These are phyloP conservation scores for Fraxinus ornus DNA, from an alignment of 305 asterid species.

Conservation along the genomic window DNA sequence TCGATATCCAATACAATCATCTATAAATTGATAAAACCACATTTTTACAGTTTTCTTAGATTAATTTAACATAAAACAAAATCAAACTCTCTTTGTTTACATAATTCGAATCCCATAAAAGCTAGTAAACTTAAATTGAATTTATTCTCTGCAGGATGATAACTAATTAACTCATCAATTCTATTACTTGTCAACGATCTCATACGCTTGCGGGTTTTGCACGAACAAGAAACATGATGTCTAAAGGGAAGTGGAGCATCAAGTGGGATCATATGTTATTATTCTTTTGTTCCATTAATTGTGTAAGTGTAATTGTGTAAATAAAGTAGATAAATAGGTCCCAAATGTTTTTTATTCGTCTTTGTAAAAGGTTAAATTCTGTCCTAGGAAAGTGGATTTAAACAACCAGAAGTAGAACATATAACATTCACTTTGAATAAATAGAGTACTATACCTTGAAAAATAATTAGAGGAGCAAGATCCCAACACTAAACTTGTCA, in stretches of 20 bases:
- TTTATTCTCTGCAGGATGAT: too few relatives aligned
- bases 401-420: background rate
- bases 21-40: too few relatives aligned
- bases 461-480: slow-evolving; percentile 58
- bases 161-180: too few relatives aligned
- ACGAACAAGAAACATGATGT: background rate
- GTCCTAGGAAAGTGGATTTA: background rate
- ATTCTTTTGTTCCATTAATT: background rate
- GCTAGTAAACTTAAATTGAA: too few relatives aligned
- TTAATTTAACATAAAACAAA: too few relatives aligned
- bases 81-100: too few relatives aligned
- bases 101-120: too few relatives aligned
- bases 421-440: background rate
- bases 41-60: too few relatives aligned
- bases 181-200: too few relatives aligned
- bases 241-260: background rate
- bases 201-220: too few relatives aligned
- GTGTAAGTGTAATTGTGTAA: background rate
- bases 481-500: slow-evolving; percentile 65
- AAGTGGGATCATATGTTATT: background rate
- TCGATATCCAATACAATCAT: too few relatives aligned
- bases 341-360: background rate
- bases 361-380: background rate
- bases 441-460: slow-evolving; percentile 45
- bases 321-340: background rate